Evolutionary conservation across 306 rosid genomes (phyloP), one percentile per base, ranked within the genome.

Genomic region (Cucurbita ficifolia): DNA sequence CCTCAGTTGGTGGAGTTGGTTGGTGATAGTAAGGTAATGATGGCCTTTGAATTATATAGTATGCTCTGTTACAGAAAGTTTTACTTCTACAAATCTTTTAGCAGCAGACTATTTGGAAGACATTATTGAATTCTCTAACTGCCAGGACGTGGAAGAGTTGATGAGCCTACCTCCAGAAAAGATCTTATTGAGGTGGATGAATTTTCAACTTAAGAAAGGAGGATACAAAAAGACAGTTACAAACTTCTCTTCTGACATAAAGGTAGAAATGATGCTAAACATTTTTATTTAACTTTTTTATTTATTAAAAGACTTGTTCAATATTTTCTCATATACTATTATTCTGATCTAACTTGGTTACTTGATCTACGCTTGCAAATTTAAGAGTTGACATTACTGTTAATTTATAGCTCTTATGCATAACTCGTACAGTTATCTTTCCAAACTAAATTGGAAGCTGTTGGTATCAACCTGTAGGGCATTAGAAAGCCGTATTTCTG

Each of bases 101-200:
- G 39, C 62, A 49, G 68, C 49, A 33, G 12, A 38, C n/a, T 51
- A 3, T 80, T 70, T 77, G 62, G 55, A 69, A 38, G 10, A 38
- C 42, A 45, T 43, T 84, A 65, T 78, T 40, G 16, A 65, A 53
- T 82, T 43, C 38, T 49, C 33, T 0, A 80, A 79, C 63, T 70
- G 48, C 76, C 83, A 94, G 99, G 99, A 94, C 57, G 89, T 94
- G 85, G 97, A 94, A 81, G 99, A 94, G 87, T 83, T 94, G 81
- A 86, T 94, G 95, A 89, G 85, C 75, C 88, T 94, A 53, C 84
- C 99, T n/a, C 99, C 99, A 36, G 99, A 94, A 82, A 94, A 91
- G 83, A 88, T 94, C 83, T 76, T 94, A 80, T 79, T 94, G 45
- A 84, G 97, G 75, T 94, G 99, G 99, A 91, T 94, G 99, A 94